These are phyloP conservation scores for Amphicarpaea edgeworthii DNA, from an alignment of 306 rosid species.

Conservation along the genomic window DNA sequence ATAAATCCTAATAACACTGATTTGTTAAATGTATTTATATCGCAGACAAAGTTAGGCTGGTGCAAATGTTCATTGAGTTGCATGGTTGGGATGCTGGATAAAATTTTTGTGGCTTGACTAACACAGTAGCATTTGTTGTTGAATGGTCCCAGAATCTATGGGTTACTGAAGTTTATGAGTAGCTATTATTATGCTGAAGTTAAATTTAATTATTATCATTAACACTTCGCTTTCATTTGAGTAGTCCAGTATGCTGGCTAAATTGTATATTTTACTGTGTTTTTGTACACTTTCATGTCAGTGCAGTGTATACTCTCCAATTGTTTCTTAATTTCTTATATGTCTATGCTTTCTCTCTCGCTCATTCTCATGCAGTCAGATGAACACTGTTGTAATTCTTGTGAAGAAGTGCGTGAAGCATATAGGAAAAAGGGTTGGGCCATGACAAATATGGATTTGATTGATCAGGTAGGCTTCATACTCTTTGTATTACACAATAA, in stretches of 20 bases:
- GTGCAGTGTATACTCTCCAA: conserved; percentile 2
- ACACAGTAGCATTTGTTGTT: conserved; percentile 8
- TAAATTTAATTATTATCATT: conserved; percentile 8
- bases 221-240: conserved; percentile 34
- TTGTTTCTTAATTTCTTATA: conserved; percentile 42
- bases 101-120: conserved; percentile 11
- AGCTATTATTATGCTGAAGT: neutral
- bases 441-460: conserved; percentile 75
- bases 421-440: conserved; percentile 95
- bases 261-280: conserved; percentile 16
- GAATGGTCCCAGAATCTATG: neutral
- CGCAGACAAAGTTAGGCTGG: neutral
- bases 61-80: neutral
- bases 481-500: conserved; percentile 5
- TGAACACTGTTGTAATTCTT: conserved; percentile 84
- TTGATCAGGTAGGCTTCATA: conserved; percentile 79
- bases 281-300: conserved; percentile 15
- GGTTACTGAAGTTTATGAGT: conserved; percentile 23
- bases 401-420: conserved; percentile 95
- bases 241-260: conserved; percentile 19
- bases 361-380: conserved; percentile 68
- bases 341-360: conserved; percentile 12
- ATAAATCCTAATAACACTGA: neutral
- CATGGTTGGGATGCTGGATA: conserved; percentile 28
- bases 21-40: neutral